A percentile compares a stretch with the other conserved stretches of the same genome.
These are phyloP conservation scores for Effrenium voratum DNA, from an alignment of 73 alveolate species.

Conservation along the genomic window DNA sequence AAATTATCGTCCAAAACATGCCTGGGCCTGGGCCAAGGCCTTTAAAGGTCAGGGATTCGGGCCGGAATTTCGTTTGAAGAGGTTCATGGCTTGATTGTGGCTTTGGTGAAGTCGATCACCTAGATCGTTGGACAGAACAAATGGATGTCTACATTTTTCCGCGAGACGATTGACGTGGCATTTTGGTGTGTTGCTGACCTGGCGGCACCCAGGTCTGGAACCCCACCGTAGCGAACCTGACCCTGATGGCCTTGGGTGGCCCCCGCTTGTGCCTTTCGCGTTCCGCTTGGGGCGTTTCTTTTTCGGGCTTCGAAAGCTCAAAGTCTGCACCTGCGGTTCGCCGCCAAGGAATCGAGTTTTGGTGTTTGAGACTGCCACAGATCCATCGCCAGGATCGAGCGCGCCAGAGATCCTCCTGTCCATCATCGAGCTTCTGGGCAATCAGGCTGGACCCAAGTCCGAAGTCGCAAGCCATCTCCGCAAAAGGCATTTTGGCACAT, in stretches of 20 bases:
- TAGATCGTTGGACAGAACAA: no score
- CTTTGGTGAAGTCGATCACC: no score
- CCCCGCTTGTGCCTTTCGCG: background rate
- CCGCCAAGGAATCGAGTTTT: background rate
- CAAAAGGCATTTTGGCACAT: no score
- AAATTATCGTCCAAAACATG: no score
- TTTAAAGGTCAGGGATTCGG: no score
- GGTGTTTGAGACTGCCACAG: background rate
- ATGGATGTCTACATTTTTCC: background rate
- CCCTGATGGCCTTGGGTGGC: slow-evolving; percentile 82
- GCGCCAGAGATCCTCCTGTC: slow-evolving; percentile 94
- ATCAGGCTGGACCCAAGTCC: slow-evolving; percentile 6
- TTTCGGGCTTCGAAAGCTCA: background rate
- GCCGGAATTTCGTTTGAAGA: no score
- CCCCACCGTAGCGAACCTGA: slow-evolving; percentile 92
- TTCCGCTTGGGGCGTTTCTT: background rate
- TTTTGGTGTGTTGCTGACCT: background rate
- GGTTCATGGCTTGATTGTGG: no score
- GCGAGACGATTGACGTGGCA: background rate
- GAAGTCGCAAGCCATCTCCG: no score
- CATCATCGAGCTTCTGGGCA: slow-evolving; percentile 88
- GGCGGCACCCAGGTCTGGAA: slow-evolving; percentile 59
- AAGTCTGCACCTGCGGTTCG: background rate
- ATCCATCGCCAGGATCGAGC: slow-evolving; percentile 37
- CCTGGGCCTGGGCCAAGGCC: no score